Conservation (phyloP, 2,329 filamentous ascomycete species). For the Colletotrichum sansevieriae region DNA sequence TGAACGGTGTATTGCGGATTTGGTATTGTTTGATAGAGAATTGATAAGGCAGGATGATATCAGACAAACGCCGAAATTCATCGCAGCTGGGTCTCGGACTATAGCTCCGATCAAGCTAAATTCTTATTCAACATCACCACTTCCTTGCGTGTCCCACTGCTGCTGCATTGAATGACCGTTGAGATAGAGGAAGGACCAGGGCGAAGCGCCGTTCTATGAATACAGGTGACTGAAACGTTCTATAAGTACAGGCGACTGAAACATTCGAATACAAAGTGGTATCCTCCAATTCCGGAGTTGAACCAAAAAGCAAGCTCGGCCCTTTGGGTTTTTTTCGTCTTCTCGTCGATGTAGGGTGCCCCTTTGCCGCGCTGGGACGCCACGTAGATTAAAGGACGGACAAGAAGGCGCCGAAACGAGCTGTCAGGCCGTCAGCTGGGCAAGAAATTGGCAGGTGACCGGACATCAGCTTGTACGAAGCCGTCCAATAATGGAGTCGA, state of each 20-base stretch:
- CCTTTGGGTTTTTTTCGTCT: not conserved
- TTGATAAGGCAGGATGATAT: conserved; percentile 9
- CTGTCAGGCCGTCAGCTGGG: not conserved
- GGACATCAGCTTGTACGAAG: too few species aligned
- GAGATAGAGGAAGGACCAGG: not conserved
- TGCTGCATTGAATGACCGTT: too few species aligned
- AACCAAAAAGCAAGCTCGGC: conserved; percentile 5
- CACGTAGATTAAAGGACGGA: conserved; percentile 20
- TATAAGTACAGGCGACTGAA: not conserved
- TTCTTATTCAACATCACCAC: conserved; percentile 4
- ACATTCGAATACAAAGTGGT: not conserved
- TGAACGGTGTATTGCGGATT: not conserved
- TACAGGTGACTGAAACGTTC: not conserved
- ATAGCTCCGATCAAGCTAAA: conserved; percentile 11
- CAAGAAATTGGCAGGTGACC: too few species aligned
- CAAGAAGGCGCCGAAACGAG: not conserved
- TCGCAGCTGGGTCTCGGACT: not conserved
- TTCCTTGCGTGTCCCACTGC: not conserved
- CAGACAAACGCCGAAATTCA: conserved; percentile 1
- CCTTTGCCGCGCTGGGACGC: not conserved
- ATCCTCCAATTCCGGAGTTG: not conserved
- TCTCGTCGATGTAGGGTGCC: too few species aligned
- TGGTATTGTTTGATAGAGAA: not conserved
- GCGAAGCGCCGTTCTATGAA: not conserved
- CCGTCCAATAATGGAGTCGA: not conserved